Evolutionary conservation across 176 grass and related monocot species (phyloP).

Genomic region (Otatea glauca): DNA sequence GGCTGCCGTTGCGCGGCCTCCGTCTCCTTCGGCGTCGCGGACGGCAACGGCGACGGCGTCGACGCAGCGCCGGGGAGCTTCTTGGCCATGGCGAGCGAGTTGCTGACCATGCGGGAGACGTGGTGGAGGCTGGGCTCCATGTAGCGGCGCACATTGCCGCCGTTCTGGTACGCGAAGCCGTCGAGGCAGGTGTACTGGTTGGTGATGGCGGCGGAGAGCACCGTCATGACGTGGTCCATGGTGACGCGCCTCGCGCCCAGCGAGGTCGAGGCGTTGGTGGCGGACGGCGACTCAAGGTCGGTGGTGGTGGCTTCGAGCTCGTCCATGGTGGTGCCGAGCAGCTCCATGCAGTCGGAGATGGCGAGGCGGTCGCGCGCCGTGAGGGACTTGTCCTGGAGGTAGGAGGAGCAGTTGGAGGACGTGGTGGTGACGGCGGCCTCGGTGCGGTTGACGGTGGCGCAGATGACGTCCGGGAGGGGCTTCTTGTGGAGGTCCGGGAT

Average conservation of each 20-base stretch:
- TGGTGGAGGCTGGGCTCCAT: slow-evolving; percentile 52
- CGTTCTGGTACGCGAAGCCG: slow-evolving; percentile 59
- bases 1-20: slow-evolving; percentile 34
- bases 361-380: slow-evolving; percentile 47
- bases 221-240: slow-evolving; percentile 60
- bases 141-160: slow-evolving; percentile 40
- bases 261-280: not conserved
- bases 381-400: slow-evolving; percentile 47
- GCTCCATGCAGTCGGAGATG: slow-evolving; percentile 71
- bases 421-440: slow-evolving; percentile 44
- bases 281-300: slow-evolving; percentile 30
- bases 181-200: slow-evolving; percentile 91
- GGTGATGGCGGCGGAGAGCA: slow-evolving; percentile 82
- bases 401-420: slow-evolving; percentile 56
- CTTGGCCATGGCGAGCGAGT: slow-evolving; percentile 84
- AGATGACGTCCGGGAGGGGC: slow-evolving; percentile 63
- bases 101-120: slow-evolving; percentile 69
- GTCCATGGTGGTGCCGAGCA: slow-evolving; percentile 68
- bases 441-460: slow-evolving; percentile 56
- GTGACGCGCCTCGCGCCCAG: not conserved
- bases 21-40: not conserved
- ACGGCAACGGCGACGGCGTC: not conserved
- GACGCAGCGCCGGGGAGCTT: slow-evolving; percentile 51
- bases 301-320: slow-evolving; percentile 49
- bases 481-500: slow-evolving; percentile 63